Percentiles rank a stretch among this genome's conserved stretches.
phyloP scores from a whole-genome alignment of 2,329 filamentous ascomycete species.

The Arthrobotrys pseudoclavata region DNA sequence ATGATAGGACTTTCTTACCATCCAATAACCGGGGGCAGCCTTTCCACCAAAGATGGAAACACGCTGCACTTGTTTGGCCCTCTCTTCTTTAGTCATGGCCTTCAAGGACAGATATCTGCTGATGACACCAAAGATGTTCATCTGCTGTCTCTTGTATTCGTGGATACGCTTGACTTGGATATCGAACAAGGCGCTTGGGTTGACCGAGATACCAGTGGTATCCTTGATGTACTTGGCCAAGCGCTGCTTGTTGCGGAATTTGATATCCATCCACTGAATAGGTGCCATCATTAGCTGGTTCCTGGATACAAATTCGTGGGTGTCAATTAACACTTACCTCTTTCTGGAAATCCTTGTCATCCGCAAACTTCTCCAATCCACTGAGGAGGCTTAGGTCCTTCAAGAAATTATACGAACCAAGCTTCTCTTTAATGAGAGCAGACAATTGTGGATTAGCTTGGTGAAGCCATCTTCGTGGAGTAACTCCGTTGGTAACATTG shows the following conservation, averaged over 20 bases:
- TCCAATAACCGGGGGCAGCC: slow-evolving; percentile 98
- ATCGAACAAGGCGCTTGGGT: slow-evolving; percentile 90
- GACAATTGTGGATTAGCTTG: slow-evolving; percentile 95
- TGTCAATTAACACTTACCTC: slow-evolving; percentile 68
- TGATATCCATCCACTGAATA: slow-evolving; percentile 85
- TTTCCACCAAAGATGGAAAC: slow-evolving; percentile 98
- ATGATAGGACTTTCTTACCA: slow-evolving; percentile 68
- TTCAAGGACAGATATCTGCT: slow-evolving; percentile 93
- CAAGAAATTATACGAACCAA: slow-evolving; percentile 84
- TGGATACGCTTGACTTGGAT: slow-evolving; percentile 99
- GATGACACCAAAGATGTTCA: slow-evolving; percentile 99
- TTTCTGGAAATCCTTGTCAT: slow-evolving; percentile 90
- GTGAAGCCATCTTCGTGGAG: slow-evolving; percentile 94
- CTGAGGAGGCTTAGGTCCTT: slow-evolving; percentile 90
- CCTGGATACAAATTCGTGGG: neutral
- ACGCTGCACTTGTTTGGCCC: slow-evolving; percentile 86
- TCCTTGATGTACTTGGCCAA: slow-evolving; percentile 92
- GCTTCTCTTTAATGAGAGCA: slow-evolving; percentile 90
- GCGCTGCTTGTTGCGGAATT: slow-evolving; percentile 93
- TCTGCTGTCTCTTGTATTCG: slow-evolving; percentile 98
- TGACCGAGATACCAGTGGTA: slow-evolving; percentile 83
- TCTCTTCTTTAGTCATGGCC: slow-evolving; percentile 82
- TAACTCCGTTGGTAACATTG: slow-evolving; percentile 98
- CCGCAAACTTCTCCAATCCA: slow-evolving; percentile 83
- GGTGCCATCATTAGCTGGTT: slow-evolving; percentile 8